Base-by-base conservation (phyloP, 2,329 filamentous ascomycete species). In the Aspergillus quadrilineatus region DNA sequence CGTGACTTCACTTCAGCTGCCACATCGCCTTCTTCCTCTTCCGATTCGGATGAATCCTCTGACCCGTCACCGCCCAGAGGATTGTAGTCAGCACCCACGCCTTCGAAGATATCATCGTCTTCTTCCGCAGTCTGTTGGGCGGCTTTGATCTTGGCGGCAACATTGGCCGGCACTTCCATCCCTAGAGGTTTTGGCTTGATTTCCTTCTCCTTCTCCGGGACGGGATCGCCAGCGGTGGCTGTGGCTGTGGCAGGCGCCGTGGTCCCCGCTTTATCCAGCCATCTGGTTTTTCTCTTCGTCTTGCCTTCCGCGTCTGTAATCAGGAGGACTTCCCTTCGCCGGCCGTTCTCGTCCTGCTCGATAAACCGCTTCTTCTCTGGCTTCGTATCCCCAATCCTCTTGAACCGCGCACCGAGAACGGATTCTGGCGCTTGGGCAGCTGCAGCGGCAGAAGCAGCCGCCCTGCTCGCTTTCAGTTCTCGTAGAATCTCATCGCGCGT, bases 81-180 rank as follows among this genome's bases (percentile, higher is more conserved):
- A 60, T 87, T 79, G 67, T 86, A 87, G 46, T 82, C 81, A 4
- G 77, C 78, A 1, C 83, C 84, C 2, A 82, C 82, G 1, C 82
- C 84, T 39, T 77, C 81, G 62, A 87, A 88, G 48, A 88, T 87
- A 65, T 87, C 84, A 29, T 82, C 82, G 41, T 85, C 82, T 5
- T 87, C 82, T 3, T 82, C 79, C 2, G 80, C 75, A 44, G 75
- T 69, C 17, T 61, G 64, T 32, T 55, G 32, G 29, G 67, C 60
- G 15, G 66, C 67, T 29, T 69, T 67, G 45, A 67, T 66, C 55
- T 69, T 73, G 2, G 73, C 69, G 15, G 71, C 69, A 32, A 77
- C 61, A 32, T 76, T 75, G 7, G 71, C 74, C 4, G 79, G 77
- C 2, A 81, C 73, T 45, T 82, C 79, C 73, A 80, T 79, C 1